A percentile compares a stretch with the other conserved stretches of the same genome.
Evolutionary conservation across 768 basidiomycete genomes (phyloP).

Genomic region (Hygrocybe punicea): DNA sequence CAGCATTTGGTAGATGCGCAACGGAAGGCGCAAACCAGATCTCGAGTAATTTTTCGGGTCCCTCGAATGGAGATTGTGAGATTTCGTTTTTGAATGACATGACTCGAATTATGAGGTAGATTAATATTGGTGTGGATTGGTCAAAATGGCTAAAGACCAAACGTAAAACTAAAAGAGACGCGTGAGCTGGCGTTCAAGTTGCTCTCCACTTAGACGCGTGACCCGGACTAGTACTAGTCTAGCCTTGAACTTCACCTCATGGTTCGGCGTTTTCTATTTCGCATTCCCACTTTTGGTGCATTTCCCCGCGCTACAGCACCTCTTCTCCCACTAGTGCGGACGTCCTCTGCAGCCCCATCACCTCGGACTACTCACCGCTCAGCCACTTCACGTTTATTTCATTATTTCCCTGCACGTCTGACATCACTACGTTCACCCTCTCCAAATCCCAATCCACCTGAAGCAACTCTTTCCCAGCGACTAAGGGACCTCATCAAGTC

Average conservation of each 20-base stretch:
- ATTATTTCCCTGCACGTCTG: slow-evolving; percentile 47
- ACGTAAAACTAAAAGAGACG: slow-evolving; percentile 26
- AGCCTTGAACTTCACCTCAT: slow-evolving; percentile 24
- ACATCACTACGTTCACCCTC: slow-evolving; percentile 20
- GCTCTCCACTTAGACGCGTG: too few relatives aligned
- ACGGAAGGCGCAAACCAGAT: slow-evolving; percentile 92
- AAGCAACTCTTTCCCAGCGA: slow-evolving; percentile 56
- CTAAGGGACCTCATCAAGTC: slow-evolving; percentile 82
- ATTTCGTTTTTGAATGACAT: slow-evolving; percentile 26
- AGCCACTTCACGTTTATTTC: slow-evolving; percentile 45
- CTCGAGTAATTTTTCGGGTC: slow-evolving; percentile 93
- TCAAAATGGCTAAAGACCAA: too few relatives aligned
- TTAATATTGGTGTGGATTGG: too few relatives aligned
- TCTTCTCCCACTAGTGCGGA: slow-evolving; percentile 40
- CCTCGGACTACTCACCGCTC: slow-evolving; percentile 19
- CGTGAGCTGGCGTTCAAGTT: slow-evolving; percentile 20
- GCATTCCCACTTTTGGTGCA: slow-evolving; percentile 46
- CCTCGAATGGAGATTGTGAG: slow-evolving; percentile 72
- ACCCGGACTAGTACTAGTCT: slow-evolving; percentile 4
- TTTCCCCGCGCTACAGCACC: slow-evolving; percentile 46
- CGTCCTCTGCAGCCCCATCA: slow-evolving; percentile 21
- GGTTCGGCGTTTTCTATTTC: slow-evolving; percentile 41
- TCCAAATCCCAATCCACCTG: slow-evolving; percentile 4
- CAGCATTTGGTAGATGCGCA: slow-evolving; percentile 49
- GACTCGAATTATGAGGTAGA: slow-evolving; percentile 4